Conservation (phyloP, 495 filamentous ascomycete genomes). For the Durotheca rogersii region DNA sequence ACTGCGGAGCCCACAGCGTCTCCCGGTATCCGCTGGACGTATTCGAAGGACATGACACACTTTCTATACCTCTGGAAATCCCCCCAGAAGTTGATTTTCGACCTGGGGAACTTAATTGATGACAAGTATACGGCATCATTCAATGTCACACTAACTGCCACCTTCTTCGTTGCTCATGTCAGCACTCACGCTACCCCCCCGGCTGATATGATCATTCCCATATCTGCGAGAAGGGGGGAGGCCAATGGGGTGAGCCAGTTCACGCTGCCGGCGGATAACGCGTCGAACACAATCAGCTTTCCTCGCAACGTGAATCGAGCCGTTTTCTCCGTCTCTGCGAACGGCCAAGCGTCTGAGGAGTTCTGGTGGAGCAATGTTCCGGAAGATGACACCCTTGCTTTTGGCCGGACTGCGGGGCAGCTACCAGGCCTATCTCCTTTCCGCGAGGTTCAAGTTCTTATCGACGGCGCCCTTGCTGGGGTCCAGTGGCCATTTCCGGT, state of each 20-base stretch:
- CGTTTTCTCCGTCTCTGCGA: slow-evolving; percentile 74
- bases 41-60: slow-evolving; percentile 80
- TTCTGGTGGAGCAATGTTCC: slow-evolving; percentile 88
- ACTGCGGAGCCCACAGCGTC: slow-evolving; percentile 75
- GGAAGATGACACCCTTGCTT: slow-evolving; percentile 59
- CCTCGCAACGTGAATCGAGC: slow-evolving; percentile 67
- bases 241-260: slow-evolving; percentile 63
- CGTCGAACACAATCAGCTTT: slow-evolving; percentile 58
- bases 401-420: slow-evolving; percentile 52
- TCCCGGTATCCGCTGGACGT: slow-evolving; percentile 69
- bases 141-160: slow-evolving; percentile 75
- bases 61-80: slow-evolving; percentile 69
- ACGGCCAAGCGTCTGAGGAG: slow-evolving; percentile 76
- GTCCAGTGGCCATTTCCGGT: slow-evolving; percentile 82
- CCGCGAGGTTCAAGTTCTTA: slow-evolving; percentile 77
- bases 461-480: slow-evolving; percentile 74
- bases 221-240: slow-evolving; percentile 61
- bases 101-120: slow-evolving; percentile 75
- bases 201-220: slow-evolving; percentile 70
- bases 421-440: slow-evolving; percentile 75
- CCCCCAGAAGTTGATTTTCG: slow-evolving; percentile 76
- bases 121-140: slow-evolving; percentile 76
- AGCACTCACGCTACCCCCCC: slow-evolving; percentile 45
- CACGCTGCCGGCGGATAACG: slow-evolving; percentile 62
- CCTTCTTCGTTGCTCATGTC: slow-evolving; percentile 60